Evolutionary conservation across 2,329 filamentous ascomycete genomes (phyloP), one percentile per base, ranked within the genome.

Genomic region (Penicillium sp.): DNA sequence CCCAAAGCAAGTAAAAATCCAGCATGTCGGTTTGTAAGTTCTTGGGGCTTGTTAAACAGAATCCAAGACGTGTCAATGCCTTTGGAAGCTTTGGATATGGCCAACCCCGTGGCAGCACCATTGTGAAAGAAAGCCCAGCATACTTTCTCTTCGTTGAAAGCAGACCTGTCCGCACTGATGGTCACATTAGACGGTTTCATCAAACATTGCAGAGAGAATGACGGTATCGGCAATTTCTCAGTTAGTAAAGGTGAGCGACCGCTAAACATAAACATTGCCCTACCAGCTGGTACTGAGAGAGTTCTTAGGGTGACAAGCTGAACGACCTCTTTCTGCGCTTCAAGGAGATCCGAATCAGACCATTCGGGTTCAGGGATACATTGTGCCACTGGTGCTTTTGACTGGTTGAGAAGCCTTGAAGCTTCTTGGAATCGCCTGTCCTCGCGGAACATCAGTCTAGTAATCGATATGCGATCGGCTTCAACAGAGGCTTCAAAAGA

Each of bases 31-130:
- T 97, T 97, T 61, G 89, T 97, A 14, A 97, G 81, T 53, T 99
- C 94, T 38, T 85, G 83, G 0, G 94, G 93, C 69, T 96, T 97
- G 77, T 99, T 99, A 80, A 95, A 99, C 33, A 97, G 82, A 63
- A 99, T 97, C 95, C 95, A 99, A 0, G 93, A 97, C 0, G 92
- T 97, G 68, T 99, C 94, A 61, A 99, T 97, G 3, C 93, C 93
- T 66, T 91, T 91, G 3, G 92, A 93, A 56, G 90, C 83, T 12
- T 87, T 88, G 5, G 94, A 96, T 52, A 99, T 96, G 57, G 91
- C 90, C 24, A 99, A 77, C 3, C 94, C 94, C 23, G 90, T 90
- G n/a, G 93, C 89, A 28, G 95, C 93, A 6, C 94, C 94, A 58
- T 95, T 91, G 70, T 99, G 94, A 74, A 99, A 99, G 74, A 97